Conservation (phyloP, 371 early-diverging fungal genomes). For the Mucor circinelloides region DNA sequence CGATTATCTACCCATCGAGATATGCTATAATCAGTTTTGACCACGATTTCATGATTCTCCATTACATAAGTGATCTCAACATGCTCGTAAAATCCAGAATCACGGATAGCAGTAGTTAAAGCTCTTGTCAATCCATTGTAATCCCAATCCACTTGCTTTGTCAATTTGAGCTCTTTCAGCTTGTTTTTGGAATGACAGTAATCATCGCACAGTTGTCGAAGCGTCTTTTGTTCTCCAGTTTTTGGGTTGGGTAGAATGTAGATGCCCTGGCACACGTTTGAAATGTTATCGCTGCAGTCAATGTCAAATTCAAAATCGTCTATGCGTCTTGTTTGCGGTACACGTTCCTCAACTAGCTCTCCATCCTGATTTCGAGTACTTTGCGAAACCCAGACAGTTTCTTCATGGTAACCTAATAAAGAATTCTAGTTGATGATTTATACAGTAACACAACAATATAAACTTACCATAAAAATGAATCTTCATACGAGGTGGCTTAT, state of each 20-base stretch:
- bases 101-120: slow-evolving; percentile 42
- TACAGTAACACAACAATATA: background rate
- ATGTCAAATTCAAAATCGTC: slow-evolving; percentile 42
- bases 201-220: slow-evolving; percentile 43
- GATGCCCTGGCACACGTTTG: slow-evolving; percentile 29
- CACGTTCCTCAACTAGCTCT: slow-evolving; percentile 27
- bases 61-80: slow-evolving; percentile 37
- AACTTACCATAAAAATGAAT: slow-evolving; percentile 44
- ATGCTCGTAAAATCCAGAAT: slow-evolving; percentile 34
- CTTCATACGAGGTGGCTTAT: slow-evolving; percentile 36
- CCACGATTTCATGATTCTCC: slow-evolving; percentile 38
- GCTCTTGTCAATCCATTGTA: slow-evolving; percentile 38
- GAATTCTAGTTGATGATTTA: background rate
- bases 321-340: slow-evolving; percentile 25
- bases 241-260: slow-evolving; percentile 36
- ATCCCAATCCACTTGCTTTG: slow-evolving; percentile 48
- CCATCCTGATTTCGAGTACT: slow-evolving; percentile 39
- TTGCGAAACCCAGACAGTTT: slow-evolving; percentile 34
- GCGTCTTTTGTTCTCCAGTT: slow-evolving; percentile 31
- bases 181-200: slow-evolving; percentile 36
- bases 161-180: slow-evolving; percentile 44
- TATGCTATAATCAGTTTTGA: slow-evolving; percentile 30
- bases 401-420: slow-evolving; percentile 45
- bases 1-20: slow-evolving; percentile 34
- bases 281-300: slow-evolving; percentile 33